These are phyloP conservation scores for Curvularia sp. DNA, from an alignment of 2,329 filamentous ascomycete genomes.

Conservation along the genomic window DNA sequence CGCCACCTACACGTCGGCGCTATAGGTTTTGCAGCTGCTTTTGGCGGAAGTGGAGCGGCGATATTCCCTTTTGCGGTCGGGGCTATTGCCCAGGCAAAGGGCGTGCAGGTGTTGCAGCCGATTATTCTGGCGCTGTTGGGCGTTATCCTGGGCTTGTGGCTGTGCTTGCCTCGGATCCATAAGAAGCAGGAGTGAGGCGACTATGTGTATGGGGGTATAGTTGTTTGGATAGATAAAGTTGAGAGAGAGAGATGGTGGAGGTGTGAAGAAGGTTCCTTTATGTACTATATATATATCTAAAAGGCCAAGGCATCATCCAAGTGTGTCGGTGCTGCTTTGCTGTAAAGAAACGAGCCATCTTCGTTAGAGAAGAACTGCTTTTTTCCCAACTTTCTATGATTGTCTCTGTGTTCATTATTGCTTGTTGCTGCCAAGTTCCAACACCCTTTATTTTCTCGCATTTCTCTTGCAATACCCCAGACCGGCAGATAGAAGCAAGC, in stretches of 20 bases:
- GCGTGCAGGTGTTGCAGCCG: constrained; percentile 67
- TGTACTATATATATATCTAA: background rate
- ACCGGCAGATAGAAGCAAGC: background rate
- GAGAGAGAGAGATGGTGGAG: background rate
- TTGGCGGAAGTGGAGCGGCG: constrained; percentile 77
- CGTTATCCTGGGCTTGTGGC: constrained; percentile 61
- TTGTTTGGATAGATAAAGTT: background rate
- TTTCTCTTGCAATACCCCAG: background rate
- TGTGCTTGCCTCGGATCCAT: constrained; percentile 56
- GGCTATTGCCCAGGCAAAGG: constrained; percentile 69
- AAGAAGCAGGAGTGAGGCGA: constrained; percentile 49
- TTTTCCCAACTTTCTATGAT: no score
- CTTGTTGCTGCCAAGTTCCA: background rate
- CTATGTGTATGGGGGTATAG: background rate
- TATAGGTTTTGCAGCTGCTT: constrained; percentile 80
- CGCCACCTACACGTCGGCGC: constrained; percentile 76
- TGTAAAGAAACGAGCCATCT: background rate
- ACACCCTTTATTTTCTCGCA: background rate
- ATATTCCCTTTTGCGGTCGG: constrained; percentile 71
- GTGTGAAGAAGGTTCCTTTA: background rate
- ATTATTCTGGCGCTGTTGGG: constrained; percentile 64
- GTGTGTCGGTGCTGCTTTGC: background rate
- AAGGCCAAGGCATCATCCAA: background rate
- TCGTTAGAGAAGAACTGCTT: background rate
- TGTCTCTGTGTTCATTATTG: background rate